phyloP scores from a whole-genome alignment of 73 alveolate species.

The Paraurostyla sp. region DNA sequence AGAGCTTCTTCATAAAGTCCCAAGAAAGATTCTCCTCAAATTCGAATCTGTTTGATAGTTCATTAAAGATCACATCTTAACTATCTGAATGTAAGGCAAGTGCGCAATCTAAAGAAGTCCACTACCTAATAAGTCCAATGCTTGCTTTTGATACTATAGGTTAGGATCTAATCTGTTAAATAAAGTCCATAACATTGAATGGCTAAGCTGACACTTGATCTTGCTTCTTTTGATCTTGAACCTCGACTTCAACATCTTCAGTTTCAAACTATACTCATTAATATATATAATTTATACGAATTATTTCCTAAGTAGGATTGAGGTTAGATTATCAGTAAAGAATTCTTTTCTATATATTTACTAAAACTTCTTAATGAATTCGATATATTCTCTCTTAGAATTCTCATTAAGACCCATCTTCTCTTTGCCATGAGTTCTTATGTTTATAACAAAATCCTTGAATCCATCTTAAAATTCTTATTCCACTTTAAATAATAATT shows the following conservation, averaged over 20 bases:
- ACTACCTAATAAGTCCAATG: slow-evolving; percentile 24
- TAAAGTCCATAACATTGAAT: slow-evolving; percentile 36
- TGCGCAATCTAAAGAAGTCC: slow-evolving; percentile 66
- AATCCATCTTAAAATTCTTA: slow-evolving; percentile 4
- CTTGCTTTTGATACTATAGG: slow-evolving; percentile 35
- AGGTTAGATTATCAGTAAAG: slow-evolving; percentile 40
- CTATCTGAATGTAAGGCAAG: slow-evolving; percentile 60
- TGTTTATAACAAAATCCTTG: not conserved
- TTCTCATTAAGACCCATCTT: slow-evolving; percentile 28
- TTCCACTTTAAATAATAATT: slow-evolving; percentile 1
- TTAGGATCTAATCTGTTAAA: slow-evolving; percentile 1
- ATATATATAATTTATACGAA: slow-evolving; percentile 2
- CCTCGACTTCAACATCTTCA: slow-evolving; percentile 48
- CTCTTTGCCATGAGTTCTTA: slow-evolving; percentile 40
- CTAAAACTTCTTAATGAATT: slow-evolving; percentile 21
- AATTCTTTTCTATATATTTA: slow-evolving; percentile 34
- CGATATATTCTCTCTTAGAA: not conserved
- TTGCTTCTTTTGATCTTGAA: slow-evolving; percentile 4
- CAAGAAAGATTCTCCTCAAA: slow-evolving; percentile 38
- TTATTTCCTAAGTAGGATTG: slow-evolving; percentile 17
- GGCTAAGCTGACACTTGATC: slow-evolving; percentile 31
- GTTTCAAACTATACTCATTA: slow-evolving; percentile 43
- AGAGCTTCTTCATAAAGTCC: slow-evolving; percentile 51
- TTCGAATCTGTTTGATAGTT: slow-evolving; percentile 13
- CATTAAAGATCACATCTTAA: slow-evolving; percentile 64